phyloP scores from a whole-genome alignment of 805 yeast species.

The Candida insectalens region DNA sequence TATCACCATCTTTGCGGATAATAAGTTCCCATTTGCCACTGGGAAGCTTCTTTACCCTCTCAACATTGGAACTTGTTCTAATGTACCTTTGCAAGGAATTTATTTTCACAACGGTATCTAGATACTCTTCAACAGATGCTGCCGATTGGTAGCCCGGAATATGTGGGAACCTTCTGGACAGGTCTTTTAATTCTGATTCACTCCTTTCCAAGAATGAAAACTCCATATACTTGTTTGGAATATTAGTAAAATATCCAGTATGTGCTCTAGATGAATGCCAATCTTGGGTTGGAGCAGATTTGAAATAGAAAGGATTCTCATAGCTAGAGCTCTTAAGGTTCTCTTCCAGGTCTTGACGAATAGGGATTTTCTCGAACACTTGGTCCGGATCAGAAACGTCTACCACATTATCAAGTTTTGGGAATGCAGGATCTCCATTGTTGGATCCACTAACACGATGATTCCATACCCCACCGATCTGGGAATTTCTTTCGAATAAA shows the following conservation, averaged over 20 bases:
- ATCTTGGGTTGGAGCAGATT: slow-evolving; percentile 7
- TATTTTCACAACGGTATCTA: slow-evolving; percentile 11
- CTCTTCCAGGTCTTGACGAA: slow-evolving; percentile 3
- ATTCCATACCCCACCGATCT: slow-evolving; percentile 34
- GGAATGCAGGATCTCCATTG: slow-evolving; percentile 14
- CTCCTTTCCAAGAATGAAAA: slow-evolving; percentile 32
- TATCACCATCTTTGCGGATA: slow-evolving; percentile 8
- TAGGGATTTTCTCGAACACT: slow-evolving; percentile 7
- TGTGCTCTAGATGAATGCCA: slow-evolving; percentile 32
- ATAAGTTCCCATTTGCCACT: slow-evolving; percentile 28
- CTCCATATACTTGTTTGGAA: slow-evolving; percentile 30
- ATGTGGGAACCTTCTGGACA: background rate
- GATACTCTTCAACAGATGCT: slow-evolving; percentile 10
- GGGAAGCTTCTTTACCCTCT: slow-evolving; percentile 20
- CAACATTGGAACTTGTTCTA: slow-evolving; percentile 32
- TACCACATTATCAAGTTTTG: slow-evolving; percentile 7
- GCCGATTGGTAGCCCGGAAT: slow-evolving; percentile 15
- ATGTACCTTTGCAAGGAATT: slow-evolving; percentile 22
- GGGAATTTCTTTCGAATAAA: slow-evolving; percentile 29
- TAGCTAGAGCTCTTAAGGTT: slow-evolving; percentile 20
- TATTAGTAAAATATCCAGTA: slow-evolving; percentile 30
- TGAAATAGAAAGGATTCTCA: slow-evolving; percentile 23
- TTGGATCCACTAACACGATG: slow-evolving; percentile 6
- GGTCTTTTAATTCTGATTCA: slow-evolving; percentile 12
- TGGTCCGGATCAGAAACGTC: slow-evolving; percentile 7